Evolutionary conservation across 148 eudicot species (phyloP), one percentile per base, ranked within the genome.

Genomic region (Gaultheria prostrata): DNA sequence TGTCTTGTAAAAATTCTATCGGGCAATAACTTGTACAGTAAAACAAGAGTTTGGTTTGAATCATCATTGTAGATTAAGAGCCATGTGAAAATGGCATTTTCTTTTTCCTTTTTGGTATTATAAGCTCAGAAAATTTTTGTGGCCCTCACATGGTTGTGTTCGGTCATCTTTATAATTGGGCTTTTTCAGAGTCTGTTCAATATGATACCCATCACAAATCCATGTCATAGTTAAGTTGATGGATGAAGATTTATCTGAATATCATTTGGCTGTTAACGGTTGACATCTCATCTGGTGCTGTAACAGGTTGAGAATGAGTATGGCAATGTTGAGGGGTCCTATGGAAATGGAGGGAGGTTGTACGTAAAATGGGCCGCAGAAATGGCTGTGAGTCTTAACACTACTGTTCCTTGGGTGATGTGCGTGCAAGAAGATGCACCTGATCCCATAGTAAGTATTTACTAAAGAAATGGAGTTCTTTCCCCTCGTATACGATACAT

Each of bases 351-450:
- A 71, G 92, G 89, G 46, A 28, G 76, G 61, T 78, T 82, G 63
- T 90, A 90, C 79, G 86, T 90, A 35, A 87, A 85, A 80, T 90
- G 92, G 92, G 92, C 92, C 61, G 92, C 92, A 28, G 83, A 87
- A 88, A 88, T 85, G 18, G 92, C 92, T 53, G 46, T 85, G n/a
- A 59, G 82, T 77, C 87, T 88, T 45, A 87, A 90, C 79, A 90
- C 88, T 26, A 39, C 83, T 50, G 90, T 90, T 77, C 92, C 92
- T 59, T 90, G 92, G 92, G 92, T 90, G 85, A 90, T 90, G 92
- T 90, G 92, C 26, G 53, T 20, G 57, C 92, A 90, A 43, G 39
- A 9, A 35, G 88, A 88, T 87, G 90, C 92, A 45, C 90, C 90
- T 43, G 89, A 90, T 81, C 88, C 92, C 15, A 51, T 90, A 32